A percentile compares a stretch with the other conserved stretches of the same genome.
Conservation (phyloP, 345 rosid genomes). For the Dipteronia dyeriana region DNA sequence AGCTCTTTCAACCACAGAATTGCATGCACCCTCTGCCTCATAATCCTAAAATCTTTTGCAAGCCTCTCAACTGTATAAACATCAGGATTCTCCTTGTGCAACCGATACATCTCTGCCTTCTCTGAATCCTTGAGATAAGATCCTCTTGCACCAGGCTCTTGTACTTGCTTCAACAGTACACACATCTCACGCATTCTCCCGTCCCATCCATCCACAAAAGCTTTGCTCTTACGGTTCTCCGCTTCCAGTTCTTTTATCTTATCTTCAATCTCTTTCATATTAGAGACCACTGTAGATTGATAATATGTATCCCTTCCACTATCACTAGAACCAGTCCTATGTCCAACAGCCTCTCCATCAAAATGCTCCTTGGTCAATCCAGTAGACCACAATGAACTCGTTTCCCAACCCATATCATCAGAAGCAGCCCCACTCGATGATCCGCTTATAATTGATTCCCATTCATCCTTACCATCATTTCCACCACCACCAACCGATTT, state of each 20-base stretch:
- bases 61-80: slow-evolving; percentile 76
- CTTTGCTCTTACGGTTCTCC: slow-evolving; percentile 47
- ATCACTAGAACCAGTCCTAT: slow-evolving; percentile 26
- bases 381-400: slow-evolving; percentile 81
- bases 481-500: slow-evolving; percentile 40
- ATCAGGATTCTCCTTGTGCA: slow-evolving; percentile 86
- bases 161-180: slow-evolving; percentile 70
- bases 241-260: slow-evolving; percentile 43
- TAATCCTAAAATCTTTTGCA: slow-evolving; percentile 89
- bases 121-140: slow-evolving; percentile 87
- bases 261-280: slow-evolving; percentile 57
- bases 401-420: slow-evolving; percentile 67
- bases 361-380: slow-evolving; percentile 92
- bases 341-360: slow-evolving; percentile 63
- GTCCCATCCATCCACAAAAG: slow-evolving; percentile 58
- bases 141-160: slow-evolving; percentile 91
- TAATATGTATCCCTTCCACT: slow-evolving; percentile 27
- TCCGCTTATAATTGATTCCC: slow-evolving; percentile 42
- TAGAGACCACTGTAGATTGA: slow-evolving; percentile 33
- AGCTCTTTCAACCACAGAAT: slow-evolving; percentile 91
- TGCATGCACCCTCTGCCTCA: slow-evolving; percentile 97
- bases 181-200: slow-evolving; percentile 53
- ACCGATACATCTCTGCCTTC: slow-evolving; percentile 93
- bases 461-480: slow-evolving; percentile 32
- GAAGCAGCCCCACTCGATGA: slow-evolving; percentile 39